phyloP scores from a whole-genome alignment of 2,329 filamentous ascomycete genomes.

The Scedosporium apiospermum region DNA sequence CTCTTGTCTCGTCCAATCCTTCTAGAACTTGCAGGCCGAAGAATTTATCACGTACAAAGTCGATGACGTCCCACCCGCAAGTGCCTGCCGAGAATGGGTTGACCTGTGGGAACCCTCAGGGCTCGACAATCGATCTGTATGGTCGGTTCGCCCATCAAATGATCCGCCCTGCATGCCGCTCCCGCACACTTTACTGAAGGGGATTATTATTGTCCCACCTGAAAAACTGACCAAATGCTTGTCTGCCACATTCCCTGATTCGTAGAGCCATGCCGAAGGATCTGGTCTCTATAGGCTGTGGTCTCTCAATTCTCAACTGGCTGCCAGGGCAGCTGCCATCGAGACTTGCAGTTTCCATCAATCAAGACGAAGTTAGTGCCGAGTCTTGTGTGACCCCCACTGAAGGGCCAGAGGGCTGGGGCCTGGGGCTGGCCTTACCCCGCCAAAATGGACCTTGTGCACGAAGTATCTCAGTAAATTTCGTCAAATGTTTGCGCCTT shows the following conservation, averaged over 20 bases:
- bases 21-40: background rate
- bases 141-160: background rate
- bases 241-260: background rate
- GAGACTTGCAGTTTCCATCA: background rate
- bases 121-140: background rate
- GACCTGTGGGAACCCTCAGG: conserved; percentile 4
- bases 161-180: conserved; percentile 5
- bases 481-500: too few species aligned
- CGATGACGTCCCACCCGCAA: background rate
- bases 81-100: background rate
- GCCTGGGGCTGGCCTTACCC: too few species aligned
- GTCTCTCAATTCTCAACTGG: too few species aligned
- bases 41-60: background rate
- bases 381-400: too few species aligned
- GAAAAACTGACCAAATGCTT: background rate
- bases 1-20: background rate
- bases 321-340: background rate
- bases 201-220: background rate
- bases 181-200: background rate
- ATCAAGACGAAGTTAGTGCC: too few species aligned
- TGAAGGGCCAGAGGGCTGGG: too few species aligned
- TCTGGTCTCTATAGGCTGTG: background rate
- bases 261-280: background rate
- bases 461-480: too few species aligned
- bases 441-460: too few species aligned